These are phyloP conservation scores for Fragaria iinumae DNA, from an alignment of 306 rosid species.

Conservation along the genomic window DNA sequence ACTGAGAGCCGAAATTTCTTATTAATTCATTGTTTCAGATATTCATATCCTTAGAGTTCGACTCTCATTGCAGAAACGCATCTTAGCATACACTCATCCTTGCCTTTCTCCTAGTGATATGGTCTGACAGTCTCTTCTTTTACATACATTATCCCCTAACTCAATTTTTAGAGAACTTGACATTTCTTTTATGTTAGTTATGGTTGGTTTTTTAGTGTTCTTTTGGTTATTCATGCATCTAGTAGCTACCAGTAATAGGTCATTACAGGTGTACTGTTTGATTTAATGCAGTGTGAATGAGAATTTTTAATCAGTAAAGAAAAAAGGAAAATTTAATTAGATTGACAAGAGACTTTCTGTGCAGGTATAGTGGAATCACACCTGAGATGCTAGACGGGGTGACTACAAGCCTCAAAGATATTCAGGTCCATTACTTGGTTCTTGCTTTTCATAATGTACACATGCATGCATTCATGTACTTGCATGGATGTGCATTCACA, in stretches of 20 bases:
- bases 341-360: constrained; percentile 1
- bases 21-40: neutral
- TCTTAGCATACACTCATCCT: neutral
- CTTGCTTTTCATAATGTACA: neutral
- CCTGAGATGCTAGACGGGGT: constrained; percentile 81
- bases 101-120: neutral
- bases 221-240: neutral
- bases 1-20: neutral
- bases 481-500: constrained; percentile 7
- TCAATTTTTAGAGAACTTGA: neutral
- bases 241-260: neutral
- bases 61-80: neutral
- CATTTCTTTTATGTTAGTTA: neutral
- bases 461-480: neutral
- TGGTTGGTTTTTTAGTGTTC: neutral
- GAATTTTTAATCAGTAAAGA: neutral
- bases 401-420: constrained; percentile 73
- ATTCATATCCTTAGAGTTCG: neutral
- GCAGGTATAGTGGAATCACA: constrained; percentile 97
- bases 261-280: neutral
- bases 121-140: neutral
- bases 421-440: constrained; percentile 65
- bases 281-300: neutral
- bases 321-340: neutral
- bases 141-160: neutral